Evolutionary conservation across 2,329 filamentous ascomycete species (phyloP), one percentile per base, ranked within the genome.

Genomic region (Cladophialophora immunda): DNA sequence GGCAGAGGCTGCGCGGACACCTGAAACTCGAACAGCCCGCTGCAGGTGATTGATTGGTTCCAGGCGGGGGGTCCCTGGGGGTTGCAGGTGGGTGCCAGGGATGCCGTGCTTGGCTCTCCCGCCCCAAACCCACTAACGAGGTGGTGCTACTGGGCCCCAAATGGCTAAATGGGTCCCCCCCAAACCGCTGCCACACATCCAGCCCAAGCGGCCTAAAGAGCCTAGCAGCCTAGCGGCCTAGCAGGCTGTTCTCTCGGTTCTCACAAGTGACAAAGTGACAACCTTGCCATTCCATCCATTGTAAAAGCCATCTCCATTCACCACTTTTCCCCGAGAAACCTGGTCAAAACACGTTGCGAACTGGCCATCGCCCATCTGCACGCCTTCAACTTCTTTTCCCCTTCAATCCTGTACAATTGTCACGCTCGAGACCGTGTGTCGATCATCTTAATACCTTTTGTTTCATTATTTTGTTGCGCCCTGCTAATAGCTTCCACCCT

Each of bases 381-480:
- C 45, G 19, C 8, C 19, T 50, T 25, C 19, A 50, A 50, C 45
- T 50, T 22, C 45, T 25, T 41, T 22, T 50, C 22, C 3, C 45
- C 9, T 50, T 50, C 45, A 25, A 25, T 22, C 15, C 57, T 59
- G 57, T 59, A 59, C 57, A 50, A 11, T 50, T 50, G 9, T 15
- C 45, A 50, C 45, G 45, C 4, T 11, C 19, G 19, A 3, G 19
- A 11, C 45, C 45, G 3, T n/a, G 38, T 41, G 38, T 41, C 38
- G n/a, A 41, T n/a, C 38, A 7, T 25, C 19, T 50, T 22, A 50
- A 25, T 22, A 47, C 56, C 34, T n/a, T n/a, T 15, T 41, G 38
- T 19, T n/a, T 50, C 27, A 34, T 50, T 15, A 59, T 30, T 30
- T 30, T 27, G 15, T 50, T 19, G 6, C 36, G 19, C 36, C 27